Evolutionary conservation across 1,284 basidiomycete genomes (phyloP).

Genomic region (Trichosporon faecale): DNA sequence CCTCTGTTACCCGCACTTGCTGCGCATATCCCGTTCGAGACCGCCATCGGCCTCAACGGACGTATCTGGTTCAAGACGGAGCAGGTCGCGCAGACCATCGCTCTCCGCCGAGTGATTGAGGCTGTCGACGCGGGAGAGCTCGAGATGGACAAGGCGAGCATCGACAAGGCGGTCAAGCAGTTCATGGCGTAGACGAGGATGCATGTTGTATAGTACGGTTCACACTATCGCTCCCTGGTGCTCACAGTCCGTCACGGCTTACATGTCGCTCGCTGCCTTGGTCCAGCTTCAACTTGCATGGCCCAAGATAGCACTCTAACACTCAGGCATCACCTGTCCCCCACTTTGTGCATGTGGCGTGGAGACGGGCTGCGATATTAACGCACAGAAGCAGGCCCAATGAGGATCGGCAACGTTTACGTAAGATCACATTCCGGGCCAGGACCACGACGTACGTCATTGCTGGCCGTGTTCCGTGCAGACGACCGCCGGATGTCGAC

Average conservation of each 20-base stretch:
- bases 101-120: slow-evolving; percentile 46
- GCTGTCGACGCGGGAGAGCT: slow-evolving; percentile 41
- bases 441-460: background rate
- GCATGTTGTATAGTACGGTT: slow-evolving; percentile 4
- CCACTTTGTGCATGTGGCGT: background rate
- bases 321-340: background rate
- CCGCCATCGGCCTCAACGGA: slow-evolving; percentile 56
- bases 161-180: slow-evolving; percentile 34
- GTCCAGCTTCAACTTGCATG: background rate
- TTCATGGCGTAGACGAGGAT: slow-evolving; percentile 19
- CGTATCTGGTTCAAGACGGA: slow-evolving; percentile 55
- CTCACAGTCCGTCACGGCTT: background rate
- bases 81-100: slow-evolving; percentile 48
- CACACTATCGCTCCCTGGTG: background rate
- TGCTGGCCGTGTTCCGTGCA: background rate
- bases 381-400: background rate
- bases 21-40: slow-evolving; percentile 53
- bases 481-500: background rate
- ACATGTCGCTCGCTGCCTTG: too few species aligned
- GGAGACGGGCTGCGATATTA: too few species aligned
- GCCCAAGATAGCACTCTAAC: background rate
- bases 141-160: slow-evolving; percentile 30
- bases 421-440: background rate
- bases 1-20: slow-evolving; percentile 44
- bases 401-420: background rate